Base-by-base conservation (phyloP, 768 basidiomycete species). In the Gloeophyllum trabeum region DNA sequence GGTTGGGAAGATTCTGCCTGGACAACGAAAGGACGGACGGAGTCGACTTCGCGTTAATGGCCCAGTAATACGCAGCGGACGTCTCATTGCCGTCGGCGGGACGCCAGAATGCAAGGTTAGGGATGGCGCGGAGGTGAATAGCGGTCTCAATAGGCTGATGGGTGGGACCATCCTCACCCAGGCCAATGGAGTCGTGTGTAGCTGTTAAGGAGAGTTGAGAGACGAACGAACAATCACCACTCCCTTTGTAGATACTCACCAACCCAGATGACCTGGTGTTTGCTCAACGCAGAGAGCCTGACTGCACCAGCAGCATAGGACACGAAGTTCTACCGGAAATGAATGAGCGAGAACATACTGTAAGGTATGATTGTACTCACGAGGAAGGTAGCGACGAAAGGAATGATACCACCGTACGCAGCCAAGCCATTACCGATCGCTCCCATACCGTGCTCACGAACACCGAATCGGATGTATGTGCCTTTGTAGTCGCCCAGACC, bases 31-130 rank as follows among this genome's bases (percentile, higher is more conserved):
- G 67, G 51, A 93, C 71, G 20, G 90, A 91, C 22, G 92, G 91
- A 2, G 88, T 93, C 52, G 67, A 62, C 47, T 62, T 74, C 47
- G 87, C 80, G 49, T 73, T 69, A 52, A 97, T 61, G 36, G 91
- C 84, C 44, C 81, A 76, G 46, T 76, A 60, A 70, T 96, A 96
- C 14, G 92, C 75, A 18, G 92, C 92, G 18, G 88, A 91, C n/a
- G 89, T 92, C 70, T 97, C 93, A 60, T 96, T 94, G 24, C 93
- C 92, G 58, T 96, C 91, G 21, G 91, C 89, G 4, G 88, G 88
- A 46, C 88, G 81, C 83, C 84, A 86, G 72, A 96, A 89, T 48
- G 86, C 84, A 40, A 88, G 65, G 68, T 97, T 94, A 52, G 93
- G 93, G 35, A 79, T 77, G 10, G 93, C 84, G 50, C 93, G 86